These are phyloP conservation scores for Pythium scleroteichum DNA, from an alignment of 352 stramenopile species.

Conservation along the genomic window DNA sequence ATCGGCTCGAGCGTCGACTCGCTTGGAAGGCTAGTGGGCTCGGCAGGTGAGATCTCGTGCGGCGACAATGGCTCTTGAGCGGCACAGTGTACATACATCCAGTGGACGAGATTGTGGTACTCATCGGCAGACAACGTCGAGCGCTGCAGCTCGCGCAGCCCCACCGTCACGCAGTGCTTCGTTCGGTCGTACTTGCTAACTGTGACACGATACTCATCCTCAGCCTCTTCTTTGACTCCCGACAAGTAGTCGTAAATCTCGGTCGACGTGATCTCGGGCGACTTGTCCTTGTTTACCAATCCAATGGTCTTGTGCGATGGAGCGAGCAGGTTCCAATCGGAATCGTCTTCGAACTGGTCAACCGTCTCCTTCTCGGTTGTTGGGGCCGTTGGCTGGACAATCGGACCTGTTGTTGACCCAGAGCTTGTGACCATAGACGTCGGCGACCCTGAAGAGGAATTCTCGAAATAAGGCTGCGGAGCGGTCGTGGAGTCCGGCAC, in stretches of 20 bases:
- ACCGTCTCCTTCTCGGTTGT: too few species aligned
- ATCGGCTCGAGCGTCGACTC: too few species aligned
- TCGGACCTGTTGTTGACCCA: too few species aligned
- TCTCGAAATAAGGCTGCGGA: too few species aligned
- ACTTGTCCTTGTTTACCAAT: constrained; percentile 7
- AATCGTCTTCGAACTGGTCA: constrained; percentile 2
- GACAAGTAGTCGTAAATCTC: constrained; percentile 15
- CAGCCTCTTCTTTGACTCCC: constrained; percentile 1
- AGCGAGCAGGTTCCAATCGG: constrained; percentile 15
- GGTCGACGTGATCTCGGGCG: constrained; percentile 8
- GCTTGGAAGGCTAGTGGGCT: too few species aligned
- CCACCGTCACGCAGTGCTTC: constrained; percentile 3
- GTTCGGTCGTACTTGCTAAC: constrained; percentile 1
- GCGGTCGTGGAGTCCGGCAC: too few species aligned
- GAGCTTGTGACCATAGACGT: too few species aligned
- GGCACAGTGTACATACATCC: constrained; percentile 2
- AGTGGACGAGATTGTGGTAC: constrained; percentile 5
- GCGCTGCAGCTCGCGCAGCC: not conserved
- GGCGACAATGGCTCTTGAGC: too few species aligned
- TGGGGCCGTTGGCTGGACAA: too few species aligned
- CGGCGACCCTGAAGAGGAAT: too few species aligned
- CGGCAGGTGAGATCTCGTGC: too few species aligned
- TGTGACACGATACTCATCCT: not conserved
- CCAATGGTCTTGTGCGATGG: constrained; percentile 8
- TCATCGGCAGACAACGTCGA: constrained; percentile 16